phyloP scores from a whole-genome alignment of 1,139 yeast species.

The Magnusiomyces ingens region DNA sequence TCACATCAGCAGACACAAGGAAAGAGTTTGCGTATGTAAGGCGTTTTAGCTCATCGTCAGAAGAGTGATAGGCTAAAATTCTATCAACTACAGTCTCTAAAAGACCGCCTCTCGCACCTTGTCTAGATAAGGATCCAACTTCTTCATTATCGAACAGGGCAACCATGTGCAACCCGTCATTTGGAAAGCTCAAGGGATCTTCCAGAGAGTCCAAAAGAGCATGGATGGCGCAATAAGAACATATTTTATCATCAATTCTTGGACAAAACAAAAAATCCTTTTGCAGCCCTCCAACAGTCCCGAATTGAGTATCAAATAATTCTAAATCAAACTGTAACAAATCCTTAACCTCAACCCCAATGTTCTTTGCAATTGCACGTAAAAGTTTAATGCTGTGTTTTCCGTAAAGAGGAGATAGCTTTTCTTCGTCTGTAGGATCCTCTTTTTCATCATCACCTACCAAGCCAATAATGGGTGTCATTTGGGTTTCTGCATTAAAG shows the following conservation, averaged over 20 bases:
- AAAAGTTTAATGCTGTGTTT: slow-evolving; percentile 71
- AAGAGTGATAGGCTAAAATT: slow-evolving; percentile 48
- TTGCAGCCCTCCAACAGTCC: slow-evolving; percentile 80
- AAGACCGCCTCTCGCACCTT: slow-evolving; percentile 91
- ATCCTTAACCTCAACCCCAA: slow-evolving; percentile 47
- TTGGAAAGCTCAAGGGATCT: slow-evolving; percentile 50
- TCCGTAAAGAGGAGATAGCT: slow-evolving; percentile 52
- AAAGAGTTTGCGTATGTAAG: slow-evolving; percentile 57
- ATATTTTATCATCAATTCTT: slow-evolving; percentile 84
- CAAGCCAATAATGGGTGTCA: slow-evolving; percentile 79
- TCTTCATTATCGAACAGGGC: slow-evolving; percentile 92
- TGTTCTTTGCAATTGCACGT: slow-evolving; percentile 61
- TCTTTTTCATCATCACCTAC: slow-evolving; percentile 28
- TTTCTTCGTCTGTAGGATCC: slow-evolving; percentile 52
- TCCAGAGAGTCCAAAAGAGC: slow-evolving; percentile 47
- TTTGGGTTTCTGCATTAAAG: slow-evolving; percentile 81
- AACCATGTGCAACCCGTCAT: slow-evolving; percentile 53
- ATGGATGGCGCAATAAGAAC: slow-evolving; percentile 73
- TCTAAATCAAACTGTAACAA: slow-evolving; percentile 84
- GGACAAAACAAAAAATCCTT: slow-evolving; percentile 89
- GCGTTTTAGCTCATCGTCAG: slow-evolving; percentile 35
- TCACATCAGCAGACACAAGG: slow-evolving; percentile 85
- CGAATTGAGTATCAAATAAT: slow-evolving; percentile 76
- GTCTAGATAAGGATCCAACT: slow-evolving; percentile 83
- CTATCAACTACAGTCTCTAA: slow-evolving; percentile 71